Conservation (phyloP, 805 yeast species). For the Spathaspora hagerdaliae region DNA sequence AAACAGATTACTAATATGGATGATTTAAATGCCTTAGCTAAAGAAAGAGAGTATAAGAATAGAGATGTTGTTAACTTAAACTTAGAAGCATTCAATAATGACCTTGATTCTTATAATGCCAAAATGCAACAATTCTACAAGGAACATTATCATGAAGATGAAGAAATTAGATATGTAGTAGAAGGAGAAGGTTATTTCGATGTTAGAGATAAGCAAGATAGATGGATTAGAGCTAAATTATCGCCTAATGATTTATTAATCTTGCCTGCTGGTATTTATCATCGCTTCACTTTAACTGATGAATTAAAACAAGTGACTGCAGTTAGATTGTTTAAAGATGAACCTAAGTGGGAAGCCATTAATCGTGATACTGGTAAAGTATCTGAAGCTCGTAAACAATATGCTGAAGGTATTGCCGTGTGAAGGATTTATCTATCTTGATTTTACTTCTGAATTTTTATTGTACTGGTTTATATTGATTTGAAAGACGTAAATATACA, state of each 20-base stretch:
- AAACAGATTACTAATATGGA: constrained; percentile 45
- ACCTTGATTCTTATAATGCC: constrained; percentile 47
- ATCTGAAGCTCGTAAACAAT: constrained; percentile 33
- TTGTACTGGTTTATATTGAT: background rate
- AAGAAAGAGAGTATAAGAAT: constrained; percentile 70
- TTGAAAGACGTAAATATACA: background rate
- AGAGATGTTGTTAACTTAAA: constrained; percentile 68
- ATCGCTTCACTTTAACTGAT: constrained; percentile 77
- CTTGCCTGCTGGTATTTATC: constrained; percentile 91
- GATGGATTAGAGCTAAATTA: constrained; percentile 77
- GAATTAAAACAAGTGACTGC: constrained; percentile 63
- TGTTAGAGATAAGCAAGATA: constrained; percentile 57
- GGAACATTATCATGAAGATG: constrained; percentile 95
- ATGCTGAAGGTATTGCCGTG: constrained; percentile 27
- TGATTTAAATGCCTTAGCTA: constrained; percentile 64
- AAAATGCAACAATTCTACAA: constrained; percentile 69
- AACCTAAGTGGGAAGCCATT: constrained; percentile 94
- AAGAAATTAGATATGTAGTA: constrained; percentile 84
- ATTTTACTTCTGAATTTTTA: background rate
- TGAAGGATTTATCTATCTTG: constrained; percentile 2
- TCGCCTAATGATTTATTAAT: constrained; percentile 63
- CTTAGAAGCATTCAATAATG: constrained; percentile 58
- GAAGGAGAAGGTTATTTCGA: constrained; percentile 94
- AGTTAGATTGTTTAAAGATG: constrained; percentile 81
- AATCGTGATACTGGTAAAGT: constrained; percentile 49